Percentiles rank a stretch among this genome's conserved stretches.
These are phyloP conservation scores for Tolypocladium pustulatum DNA, from an alignment of 2,329 filamentous ascomycete species.

Conservation along the genomic window DNA sequence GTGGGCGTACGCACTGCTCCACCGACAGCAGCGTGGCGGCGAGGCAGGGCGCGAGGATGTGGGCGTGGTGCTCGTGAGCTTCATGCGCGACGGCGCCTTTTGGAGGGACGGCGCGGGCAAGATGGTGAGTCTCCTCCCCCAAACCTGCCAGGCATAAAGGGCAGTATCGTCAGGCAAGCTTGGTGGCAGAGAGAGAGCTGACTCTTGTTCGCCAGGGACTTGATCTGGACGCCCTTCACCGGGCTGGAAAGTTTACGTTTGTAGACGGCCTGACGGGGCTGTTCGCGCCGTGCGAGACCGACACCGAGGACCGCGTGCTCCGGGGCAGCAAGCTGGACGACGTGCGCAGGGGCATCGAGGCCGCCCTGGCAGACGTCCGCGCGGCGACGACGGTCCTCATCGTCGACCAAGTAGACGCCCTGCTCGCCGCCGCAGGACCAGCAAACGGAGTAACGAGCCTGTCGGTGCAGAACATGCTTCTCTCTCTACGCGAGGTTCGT, in stretches of 20 bases:
- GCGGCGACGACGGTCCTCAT: conserved; percentile 41
- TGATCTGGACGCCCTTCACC: conserved; percentile 52
- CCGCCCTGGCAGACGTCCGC: conserved; percentile 24
- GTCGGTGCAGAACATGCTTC: conserved; percentile 44
- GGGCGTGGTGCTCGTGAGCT: conserved; percentile 69
- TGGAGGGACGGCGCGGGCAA: conserved; percentile 65
- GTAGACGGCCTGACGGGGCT: conserved; percentile 63
- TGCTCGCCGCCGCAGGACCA: conserved; percentile 47
- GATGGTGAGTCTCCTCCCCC: conserved; percentile 35
- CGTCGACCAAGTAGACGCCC: conserved; percentile 54
- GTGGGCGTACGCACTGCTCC: conserved; percentile 39
- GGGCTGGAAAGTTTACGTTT: conserved; percentile 54
- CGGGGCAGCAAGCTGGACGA: conserved; percentile 20
- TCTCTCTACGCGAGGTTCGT: conserved; percentile 53
- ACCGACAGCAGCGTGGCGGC: conserved; percentile 9
- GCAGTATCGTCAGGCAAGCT: background rate
- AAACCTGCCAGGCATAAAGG: background rate
- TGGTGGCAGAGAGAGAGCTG: background rate
- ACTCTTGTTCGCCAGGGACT: conserved; percentile 40
- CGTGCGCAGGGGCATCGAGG: conserved; percentile 27
- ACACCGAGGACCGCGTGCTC: conserved; percentile 14
- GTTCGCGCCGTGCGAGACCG: conserved; percentile 23
- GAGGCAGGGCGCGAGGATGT: conserved; percentile 17
- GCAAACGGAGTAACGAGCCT: conserved; percentile 26
- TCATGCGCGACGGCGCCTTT: conserved; percentile 66